Evolutionary conservation across 768 basidiomycete species (phyloP), one percentile per base, ranked within the genome.

Genomic region (Ephemerocybe angulata): DNA sequence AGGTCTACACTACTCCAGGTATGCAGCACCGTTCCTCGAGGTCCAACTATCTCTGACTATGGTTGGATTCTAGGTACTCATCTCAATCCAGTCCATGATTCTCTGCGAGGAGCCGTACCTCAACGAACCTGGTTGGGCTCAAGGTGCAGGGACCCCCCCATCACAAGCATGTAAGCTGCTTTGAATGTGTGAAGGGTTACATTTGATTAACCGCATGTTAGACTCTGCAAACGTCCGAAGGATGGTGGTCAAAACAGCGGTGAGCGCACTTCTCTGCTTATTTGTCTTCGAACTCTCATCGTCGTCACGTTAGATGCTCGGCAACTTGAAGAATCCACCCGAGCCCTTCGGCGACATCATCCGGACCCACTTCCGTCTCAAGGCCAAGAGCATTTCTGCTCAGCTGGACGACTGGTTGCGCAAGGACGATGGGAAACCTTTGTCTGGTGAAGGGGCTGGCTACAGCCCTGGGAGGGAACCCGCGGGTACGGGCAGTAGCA

Each of bases 1-100:
- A 88, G 85, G 66, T 94, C 91, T 6, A 97, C 94, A 4, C 71
- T 98, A 47, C 78, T 96, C 3, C 94, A 96, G 75, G 90, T 84
- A 46, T 30, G 47, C 11, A 6, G 24, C 25, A 1, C 40, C 76
- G 64, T 29, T 22, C 42, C 21, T 29, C 28, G 19, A 24, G 25
- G 54, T 42, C 52, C 51, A 50, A 19, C 24, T 50, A 33, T 25
- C 77, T 76, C 62, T 85, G 78, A 21, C 84, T 79, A 17, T 66
- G 83, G 35, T 67, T 81, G 82, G 25, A 50, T 41, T 35, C n/a
- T 38, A 96, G 81, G 91, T 95, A 33, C 77, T 98, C 38, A 90
- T 97, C 35, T 95, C 93, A 15, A 95, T 98, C 29, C 95, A 97
- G 73, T 93, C 91, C 15, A 93, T 98, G 90, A 96, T 97, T 60